Evolutionary conservation across 768 basidiomycete genomes (phyloP), one percentile per base, ranked within the genome.

Genomic region (Suillus hirtellus): DNA sequence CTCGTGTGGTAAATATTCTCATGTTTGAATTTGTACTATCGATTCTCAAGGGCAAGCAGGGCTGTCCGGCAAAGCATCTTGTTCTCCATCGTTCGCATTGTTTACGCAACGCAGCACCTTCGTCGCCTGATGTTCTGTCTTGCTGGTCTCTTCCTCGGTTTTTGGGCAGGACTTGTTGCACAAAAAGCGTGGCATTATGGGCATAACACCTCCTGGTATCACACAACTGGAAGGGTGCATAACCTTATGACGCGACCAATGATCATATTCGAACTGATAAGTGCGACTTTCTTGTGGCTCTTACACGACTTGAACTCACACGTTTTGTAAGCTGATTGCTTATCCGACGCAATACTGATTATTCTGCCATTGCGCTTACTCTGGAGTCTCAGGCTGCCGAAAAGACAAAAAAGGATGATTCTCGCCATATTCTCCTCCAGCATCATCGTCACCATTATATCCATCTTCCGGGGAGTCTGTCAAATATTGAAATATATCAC

Each of bases 21-120:
- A 17, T 3, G n/a, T 42, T 60, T 6, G 15, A 38, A 47, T 19
- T 6, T 10, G 24, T 19, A 19, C 47, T 14, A 5, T 19, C 14
- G 49, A 19, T n/a, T 11, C n/a, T 54, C 19, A 47, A 50, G 12
- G 54, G 46, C 14, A 21, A 17, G 17, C 40, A 70, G 69, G 69
- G 60, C 68, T 1, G 66, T 71, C 35, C 70, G 69, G n/a, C 56
- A 67, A 47, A 70, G 69, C 60, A 65, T 70, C 1, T 44, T 70
- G 2, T 64, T 58, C 31, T 70, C 69, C 14, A 65, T 71, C 31
- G 27, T 63, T 59, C 69, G 69, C 19, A 46, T 69, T 8, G 60
- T 71, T 55, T 68, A 65, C 4, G 10, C 40, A 9, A 37, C 35
- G 14, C 71, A 60, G 43, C 58, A 60, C 10, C 66, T 70, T 59